Base-by-base conservation (phyloP, 2,329 filamentous ascomycete genomes). In the Nemania sp. region DNA sequence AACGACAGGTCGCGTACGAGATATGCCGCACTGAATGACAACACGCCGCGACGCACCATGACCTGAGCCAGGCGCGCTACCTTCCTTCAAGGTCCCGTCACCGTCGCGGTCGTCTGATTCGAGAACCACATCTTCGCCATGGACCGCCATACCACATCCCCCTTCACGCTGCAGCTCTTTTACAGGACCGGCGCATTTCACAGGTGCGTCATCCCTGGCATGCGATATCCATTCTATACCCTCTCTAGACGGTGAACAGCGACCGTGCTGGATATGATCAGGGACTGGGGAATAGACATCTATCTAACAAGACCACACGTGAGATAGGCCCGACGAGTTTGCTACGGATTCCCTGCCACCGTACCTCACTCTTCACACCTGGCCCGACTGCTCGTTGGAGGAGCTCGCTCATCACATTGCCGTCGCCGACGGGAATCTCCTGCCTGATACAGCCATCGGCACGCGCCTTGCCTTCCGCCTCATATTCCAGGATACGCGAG, bases 401-500 rank as follows among this genome's bases (percentile, higher is more conserved):
- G 92, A 97, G 75, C 86, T 98, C 37, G 88, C 90, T 20, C 86
- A 90, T 58, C 87, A 94, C 55, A 83, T 98, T 58, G 85, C 87
- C 29, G 84, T 85, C 52, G 83, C 89, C 1, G 80, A 91, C 1
- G 58, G 62, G 2, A 15, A 48, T 12, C 59, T 92, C 18, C 83
- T 97, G 2, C 91, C 92, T 0, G 80, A 83, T 39, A 90, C 90
- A 0, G 85, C 88, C 6, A 83, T 92, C 42, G 93, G 94, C 62
- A 94, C 92, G 9, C 87, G 94, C 55, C 82, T 97, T n/a, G 87
- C 87, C 62, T 98, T 95, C 77, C 89, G 93, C 49, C 84, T 97
- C 17, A 86, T 97, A 55, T 97, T 90, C 73, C 90, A 90, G 1
- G 92, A 97, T 75, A 85, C 90, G 21, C 77, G 73, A 20, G 63